Conservation (phyloP, 805 yeast genomes). For the Metschnikowia orientalis region DNA sequence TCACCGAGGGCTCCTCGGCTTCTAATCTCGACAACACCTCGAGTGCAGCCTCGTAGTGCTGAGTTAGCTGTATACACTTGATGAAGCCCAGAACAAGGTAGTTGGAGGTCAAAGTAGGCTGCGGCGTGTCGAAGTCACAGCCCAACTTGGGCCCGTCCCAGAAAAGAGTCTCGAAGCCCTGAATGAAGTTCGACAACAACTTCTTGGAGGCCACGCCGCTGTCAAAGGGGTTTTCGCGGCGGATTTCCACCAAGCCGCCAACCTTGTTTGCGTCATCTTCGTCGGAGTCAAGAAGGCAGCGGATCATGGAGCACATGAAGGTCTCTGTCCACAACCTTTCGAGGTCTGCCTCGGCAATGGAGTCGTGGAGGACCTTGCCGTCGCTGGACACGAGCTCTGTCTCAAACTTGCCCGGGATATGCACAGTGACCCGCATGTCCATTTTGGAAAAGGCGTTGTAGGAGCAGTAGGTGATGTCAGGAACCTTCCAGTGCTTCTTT, state of each 20-base stretch:
- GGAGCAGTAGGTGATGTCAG: slow-evolving; percentile 64
- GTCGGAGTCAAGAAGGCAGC: slow-evolving; percentile 63
- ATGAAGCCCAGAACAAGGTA: slow-evolving; percentile 73
- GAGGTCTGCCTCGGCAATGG: slow-evolving; percentile 48
- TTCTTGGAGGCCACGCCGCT: slow-evolving; percentile 42
- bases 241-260: slow-evolving; percentile 73
- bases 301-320: slow-evolving; percentile 64
- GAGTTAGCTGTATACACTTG: slow-evolving; percentile 60
- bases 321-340: slow-evolving; percentile 50
- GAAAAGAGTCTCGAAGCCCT: slow-evolving; percentile 64
- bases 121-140: slow-evolving; percentile 59
- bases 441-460: slow-evolving; percentile 57
- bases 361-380: slow-evolving; percentile 52
- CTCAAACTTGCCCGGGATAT: slow-evolving; percentile 70
- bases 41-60: slow-evolving; percentile 56
- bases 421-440: slow-evolving; percentile 69
- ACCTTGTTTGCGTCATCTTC: slow-evolving; percentile 59
- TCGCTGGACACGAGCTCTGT: slow-evolving; percentile 46
- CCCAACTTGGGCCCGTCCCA: slow-evolving; percentile 66
- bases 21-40: slow-evolving; percentile 53
- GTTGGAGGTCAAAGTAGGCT: slow-evolving; percentile 59
- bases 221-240: slow-evolving; percentile 74
- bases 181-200: slow-evolving; percentile 45
- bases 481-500: slow-evolving; percentile 62
- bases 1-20: slow-evolving; percentile 51